Conservation (phyloP, 305 asterid species). For the Petunia hybrid region DNA sequence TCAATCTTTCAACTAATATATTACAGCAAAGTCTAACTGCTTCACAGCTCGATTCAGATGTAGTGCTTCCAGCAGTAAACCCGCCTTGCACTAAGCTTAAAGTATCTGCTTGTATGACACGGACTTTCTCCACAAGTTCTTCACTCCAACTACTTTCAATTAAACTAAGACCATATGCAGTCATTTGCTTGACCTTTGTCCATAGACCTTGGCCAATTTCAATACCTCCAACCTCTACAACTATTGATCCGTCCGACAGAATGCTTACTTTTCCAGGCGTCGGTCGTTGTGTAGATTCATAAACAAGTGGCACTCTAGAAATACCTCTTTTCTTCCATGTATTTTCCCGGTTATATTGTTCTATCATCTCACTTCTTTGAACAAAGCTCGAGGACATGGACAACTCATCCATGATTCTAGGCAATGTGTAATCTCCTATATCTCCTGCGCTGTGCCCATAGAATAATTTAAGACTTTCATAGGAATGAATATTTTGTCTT, state of each 20-base stretch:
- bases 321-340: slow-evolving; percentile 74
- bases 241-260: slow-evolving; percentile 74
- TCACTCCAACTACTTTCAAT: slow-evolving; percentile 56
- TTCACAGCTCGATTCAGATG: slow-evolving; percentile 87
- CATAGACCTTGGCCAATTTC: slow-evolving; percentile 87
- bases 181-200: slow-evolving; percentile 77
- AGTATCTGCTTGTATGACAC: slow-evolving; percentile 79
- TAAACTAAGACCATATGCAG: slow-evolving; percentile 68
- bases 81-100: slow-evolving; percentile 82
- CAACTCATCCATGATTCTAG: slow-evolving; percentile 64
- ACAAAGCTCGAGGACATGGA: slow-evolving; percentile 49
- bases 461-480: slow-evolving; percentile 58
- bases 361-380: slow-evolving; percentile 44
- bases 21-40: slow-evolving; percentile 77
- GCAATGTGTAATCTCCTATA: slow-evolving; percentile 56
- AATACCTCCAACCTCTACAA: slow-evolving; percentile 84
- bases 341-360: slow-evolving; percentile 53
- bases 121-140: slow-evolving; percentile 63
- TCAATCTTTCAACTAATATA: slow-evolving; percentile 65
- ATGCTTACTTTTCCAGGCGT: slow-evolving; percentile 80
- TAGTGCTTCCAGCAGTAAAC: slow-evolving; percentile 77
- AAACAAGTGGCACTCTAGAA: slow-evolving; percentile 73
- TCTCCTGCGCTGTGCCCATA: slow-evolving; percentile 59
- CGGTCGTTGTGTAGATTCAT: slow-evolving; percentile 48
- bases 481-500: slow-evolving; percentile 60